These are phyloP conservation scores for Acacia concinna DNA, from an alignment of 331 rosid species.

Conservation along the genomic window DNA sequence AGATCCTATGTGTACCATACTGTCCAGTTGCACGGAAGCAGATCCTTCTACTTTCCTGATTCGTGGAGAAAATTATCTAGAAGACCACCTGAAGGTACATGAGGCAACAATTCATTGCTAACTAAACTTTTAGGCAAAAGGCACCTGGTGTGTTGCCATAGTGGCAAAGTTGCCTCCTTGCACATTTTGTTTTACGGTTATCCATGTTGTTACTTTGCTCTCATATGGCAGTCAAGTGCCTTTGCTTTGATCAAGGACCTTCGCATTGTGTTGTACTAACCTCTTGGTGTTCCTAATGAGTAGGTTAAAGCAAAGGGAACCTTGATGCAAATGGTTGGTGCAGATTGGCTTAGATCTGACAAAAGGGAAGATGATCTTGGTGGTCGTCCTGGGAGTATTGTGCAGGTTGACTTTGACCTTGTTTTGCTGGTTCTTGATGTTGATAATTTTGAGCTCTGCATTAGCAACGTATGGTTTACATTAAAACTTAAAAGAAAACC, in stretches of 20 bases:
- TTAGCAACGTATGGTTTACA: slow-evolving; percentile 17
- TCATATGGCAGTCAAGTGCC: neutral
- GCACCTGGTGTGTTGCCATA: neutral
- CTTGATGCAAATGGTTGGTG: slow-evolving; percentile 89
- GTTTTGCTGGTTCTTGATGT: slow-evolving; percentile 6
- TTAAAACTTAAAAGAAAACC: neutral
- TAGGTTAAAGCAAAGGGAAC: slow-evolving; percentile 86
- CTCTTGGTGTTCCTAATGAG: slow-evolving; percentile 27
- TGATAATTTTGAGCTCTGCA: slow-evolving; percentile 18
- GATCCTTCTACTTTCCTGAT: slow-evolving; percentile 89
- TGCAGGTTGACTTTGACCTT: slow-evolving; percentile 59
- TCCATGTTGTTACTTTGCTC: slow-evolving; percentile 1
- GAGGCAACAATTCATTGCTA: slow-evolving; percentile 8
- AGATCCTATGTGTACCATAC: slow-evolving; percentile 66
- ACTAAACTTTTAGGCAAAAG: neutral
- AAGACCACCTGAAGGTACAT: slow-evolving; percentile 67
- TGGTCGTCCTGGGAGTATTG: slow-evolving; percentile 78
- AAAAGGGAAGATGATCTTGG: slow-evolving; percentile 88
- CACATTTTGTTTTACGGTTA: slow-evolving; percentile 14
- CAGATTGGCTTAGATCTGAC: slow-evolving; percentile 90
- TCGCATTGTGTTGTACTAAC: slow-evolving; percentile 10
- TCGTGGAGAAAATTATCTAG: slow-evolving; percentile 81
- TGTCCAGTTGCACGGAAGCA: slow-evolving; percentile 76
- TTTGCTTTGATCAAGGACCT: neutral
- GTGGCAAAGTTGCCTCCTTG: neutral